Percentiles rank a stretch among this genome's conserved stretches.
phyloP scores from a whole-genome alignment of 1,139 yeast species.

The Sugiyamaella japonica region DNA sequence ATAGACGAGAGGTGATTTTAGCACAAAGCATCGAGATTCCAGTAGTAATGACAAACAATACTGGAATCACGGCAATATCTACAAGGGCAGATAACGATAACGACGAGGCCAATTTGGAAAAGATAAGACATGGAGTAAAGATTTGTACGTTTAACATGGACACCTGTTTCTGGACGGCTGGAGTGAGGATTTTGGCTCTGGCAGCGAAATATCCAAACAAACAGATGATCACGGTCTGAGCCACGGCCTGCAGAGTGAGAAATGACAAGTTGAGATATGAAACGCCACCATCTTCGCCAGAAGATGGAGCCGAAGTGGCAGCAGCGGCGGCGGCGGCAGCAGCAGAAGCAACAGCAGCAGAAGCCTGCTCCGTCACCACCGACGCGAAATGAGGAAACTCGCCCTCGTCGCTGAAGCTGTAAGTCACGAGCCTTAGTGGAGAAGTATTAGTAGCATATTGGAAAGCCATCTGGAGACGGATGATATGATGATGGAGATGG shows the following conservation, averaged over 20 bases:
- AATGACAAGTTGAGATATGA: slow-evolving; percentile 59
- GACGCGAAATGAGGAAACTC: slow-evolving; percentile 14
- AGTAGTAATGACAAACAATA: slow-evolving; percentile 67
- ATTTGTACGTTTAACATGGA: slow-evolving; percentile 72
- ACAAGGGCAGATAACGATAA: slow-evolving; percentile 63
- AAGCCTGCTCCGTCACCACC: slow-evolving; percentile 2
- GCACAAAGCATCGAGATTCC: slow-evolving; percentile 61
- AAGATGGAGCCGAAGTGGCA: neutral
- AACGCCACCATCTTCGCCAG: slow-evolving; percentile 31
- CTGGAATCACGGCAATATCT: slow-evolving; percentile 71
- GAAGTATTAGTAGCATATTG: slow-evolving; percentile 2
- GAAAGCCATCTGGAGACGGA: slow-evolving; percentile 3
- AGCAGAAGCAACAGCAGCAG: neutral
- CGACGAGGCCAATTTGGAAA: slow-evolving; percentile 75
- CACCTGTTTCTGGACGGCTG: slow-evolving; percentile 63
- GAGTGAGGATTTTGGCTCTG: slow-evolving; percentile 55
- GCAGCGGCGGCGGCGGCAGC: neutral
- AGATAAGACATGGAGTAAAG: slow-evolving; percentile 82
- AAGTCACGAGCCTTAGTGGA: slow-evolving; percentile 9
- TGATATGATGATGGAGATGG: neutral
- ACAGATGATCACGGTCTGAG: slow-evolving; percentile 74
- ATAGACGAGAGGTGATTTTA: slow-evolving; percentile 47
- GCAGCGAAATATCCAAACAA: slow-evolving; percentile 73
- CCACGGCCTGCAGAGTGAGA: slow-evolving; percentile 73
- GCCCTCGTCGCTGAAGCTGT: slow-evolving; percentile 14